Evolutionary conservation across 164 flowering plant genomes (phyloP).

Genomic region (Kingdonia uniflora): DNA sequence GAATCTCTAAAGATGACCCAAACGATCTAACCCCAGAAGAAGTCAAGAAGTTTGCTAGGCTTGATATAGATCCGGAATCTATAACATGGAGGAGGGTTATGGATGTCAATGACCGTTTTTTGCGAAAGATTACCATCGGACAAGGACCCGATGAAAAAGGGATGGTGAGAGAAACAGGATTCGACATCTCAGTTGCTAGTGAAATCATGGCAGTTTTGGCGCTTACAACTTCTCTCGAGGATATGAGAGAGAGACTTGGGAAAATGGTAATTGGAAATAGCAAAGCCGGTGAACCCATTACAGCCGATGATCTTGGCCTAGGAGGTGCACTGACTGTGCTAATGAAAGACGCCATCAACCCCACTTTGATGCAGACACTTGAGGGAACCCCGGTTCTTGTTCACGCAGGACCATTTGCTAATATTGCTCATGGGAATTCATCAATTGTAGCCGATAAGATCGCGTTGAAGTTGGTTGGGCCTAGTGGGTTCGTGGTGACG

Average conservation of each 20-base stretch:
- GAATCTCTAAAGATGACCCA: constrained; percentile 66
- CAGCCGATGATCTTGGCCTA: constrained; percentile 96
- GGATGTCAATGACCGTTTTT: constrained; percentile 95
- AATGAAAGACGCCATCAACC: constrained; percentile 98
- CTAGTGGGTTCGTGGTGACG: constrained; percentile 95
- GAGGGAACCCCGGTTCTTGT: constrained; percentile 98
- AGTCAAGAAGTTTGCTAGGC: constrained; percentile 74
- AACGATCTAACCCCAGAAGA: constrained; percentile 85
- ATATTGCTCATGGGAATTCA: constrained; percentile 98
- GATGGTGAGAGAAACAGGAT: constrained; percentile 93
- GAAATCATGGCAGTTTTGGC: constrained; percentile 99
- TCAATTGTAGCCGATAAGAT: constrained; percentile 94
- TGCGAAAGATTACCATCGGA: constrained; percentile 83
- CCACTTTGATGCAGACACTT: constrained; percentile 96
- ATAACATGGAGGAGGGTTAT: constrained; percentile 96
- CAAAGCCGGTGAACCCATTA: constrained; percentile 83
- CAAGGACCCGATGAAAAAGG: constrained; percentile 99
- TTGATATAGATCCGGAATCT: constrained; percentile 84
- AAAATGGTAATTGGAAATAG: constrained; percentile 95
- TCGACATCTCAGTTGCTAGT: constrained; percentile 99
- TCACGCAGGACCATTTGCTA: constrained; percentile 99
- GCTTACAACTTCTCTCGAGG: constrained; percentile 82
- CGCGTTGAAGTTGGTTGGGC: constrained; percentile 85
- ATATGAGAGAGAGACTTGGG: constrained; percentile 96
- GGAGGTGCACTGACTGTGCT: constrained; percentile 96